Conservation (phyloP, 129 eudicot genomes). For the Chrysanthemum lavandulifolium region DNA sequence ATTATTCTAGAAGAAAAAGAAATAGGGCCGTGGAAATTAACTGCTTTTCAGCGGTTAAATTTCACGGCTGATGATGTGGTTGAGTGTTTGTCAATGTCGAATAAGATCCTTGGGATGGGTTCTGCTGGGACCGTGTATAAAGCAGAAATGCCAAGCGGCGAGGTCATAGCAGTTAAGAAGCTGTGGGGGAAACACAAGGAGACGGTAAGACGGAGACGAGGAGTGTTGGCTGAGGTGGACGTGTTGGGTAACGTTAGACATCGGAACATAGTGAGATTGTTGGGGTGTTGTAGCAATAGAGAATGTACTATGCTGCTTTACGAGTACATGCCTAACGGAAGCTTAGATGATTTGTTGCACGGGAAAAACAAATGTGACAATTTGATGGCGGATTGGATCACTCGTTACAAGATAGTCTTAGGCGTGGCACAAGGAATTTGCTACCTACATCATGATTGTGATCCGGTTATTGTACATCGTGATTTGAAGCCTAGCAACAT, state of each 20-base stretch:
- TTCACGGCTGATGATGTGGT: constrained; percentile 89
- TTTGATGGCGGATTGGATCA: constrained; percentile 77
- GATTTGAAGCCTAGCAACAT: constrained; percentile 96
- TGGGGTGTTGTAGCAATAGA: constrained; percentile 88
- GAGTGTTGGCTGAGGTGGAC: constrained; percentile 94
- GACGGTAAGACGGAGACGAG: constrained; percentile 59
- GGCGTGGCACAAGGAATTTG: constrained; percentile 99
- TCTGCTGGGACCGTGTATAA: constrained; percentile 90
- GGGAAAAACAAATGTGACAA: constrained; percentile 68
- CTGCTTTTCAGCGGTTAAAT: constrained; percentile 86
- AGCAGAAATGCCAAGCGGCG: constrained; percentile 97
- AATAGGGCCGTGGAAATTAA: constrained; percentile 84
- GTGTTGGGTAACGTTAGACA: constrained; percentile 92
- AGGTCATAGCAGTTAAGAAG: constrained; percentile 92
- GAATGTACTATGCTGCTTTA: constrained; percentile 84
- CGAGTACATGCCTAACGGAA: constrained; percentile 99
- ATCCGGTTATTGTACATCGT: constrained; percentile 94
- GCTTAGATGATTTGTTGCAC: constrained; percentile 79
- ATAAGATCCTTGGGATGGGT: constrained; percentile 89
- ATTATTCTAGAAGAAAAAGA: constrained; percentile 35
- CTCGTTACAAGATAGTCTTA: constrained; percentile 76
- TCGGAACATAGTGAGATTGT: constrained; percentile 78
- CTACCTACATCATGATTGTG: constrained; percentile 95
- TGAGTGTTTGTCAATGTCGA: constrained; percentile 67
- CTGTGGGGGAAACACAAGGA: constrained; percentile 92